phyloP scores from a whole-genome alignment of 148 eudicot genomes.

The Gaultheria prostrata region DNA sequence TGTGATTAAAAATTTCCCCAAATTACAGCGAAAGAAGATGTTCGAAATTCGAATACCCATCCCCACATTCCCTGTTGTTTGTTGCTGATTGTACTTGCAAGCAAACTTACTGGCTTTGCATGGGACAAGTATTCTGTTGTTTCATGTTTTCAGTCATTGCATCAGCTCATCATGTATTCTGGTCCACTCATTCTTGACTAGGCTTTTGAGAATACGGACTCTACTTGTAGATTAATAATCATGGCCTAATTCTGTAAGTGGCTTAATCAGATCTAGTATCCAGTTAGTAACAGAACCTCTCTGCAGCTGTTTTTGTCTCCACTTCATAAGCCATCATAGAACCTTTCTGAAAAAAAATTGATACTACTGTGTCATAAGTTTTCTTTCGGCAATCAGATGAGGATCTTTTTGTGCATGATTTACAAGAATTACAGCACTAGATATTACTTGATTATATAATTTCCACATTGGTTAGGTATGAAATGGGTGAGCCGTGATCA shows the following conservation, averaged over 20 bases:
- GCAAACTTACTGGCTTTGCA: background rate
- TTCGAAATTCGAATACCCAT: background rate
- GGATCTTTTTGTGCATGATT: constrained; percentile 1
- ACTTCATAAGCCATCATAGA: background rate
- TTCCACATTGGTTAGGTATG: background rate
- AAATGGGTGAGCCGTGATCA: background rate
- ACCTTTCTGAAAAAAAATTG: background rate
- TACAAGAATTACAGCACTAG: background rate
- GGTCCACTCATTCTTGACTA: background rate
- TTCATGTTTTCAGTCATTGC: background rate
- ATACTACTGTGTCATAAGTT: background rate
- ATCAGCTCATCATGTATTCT: background rate
- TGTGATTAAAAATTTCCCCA: background rate
- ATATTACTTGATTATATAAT: background rate
- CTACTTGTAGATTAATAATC: background rate
- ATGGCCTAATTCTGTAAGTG: background rate
- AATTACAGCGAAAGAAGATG: background rate
- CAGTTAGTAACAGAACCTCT: background rate
- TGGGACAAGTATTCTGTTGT: background rate
- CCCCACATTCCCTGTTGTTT: background rate
- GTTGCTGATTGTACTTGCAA: background rate
- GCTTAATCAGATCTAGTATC: background rate
- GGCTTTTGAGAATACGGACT: background rate
- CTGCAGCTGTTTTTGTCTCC: background rate
- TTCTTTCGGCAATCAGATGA: background rate